Conservation (phyloP, 1,139 yeast species). For the Sugiyamaella neomexicana region DNA sequence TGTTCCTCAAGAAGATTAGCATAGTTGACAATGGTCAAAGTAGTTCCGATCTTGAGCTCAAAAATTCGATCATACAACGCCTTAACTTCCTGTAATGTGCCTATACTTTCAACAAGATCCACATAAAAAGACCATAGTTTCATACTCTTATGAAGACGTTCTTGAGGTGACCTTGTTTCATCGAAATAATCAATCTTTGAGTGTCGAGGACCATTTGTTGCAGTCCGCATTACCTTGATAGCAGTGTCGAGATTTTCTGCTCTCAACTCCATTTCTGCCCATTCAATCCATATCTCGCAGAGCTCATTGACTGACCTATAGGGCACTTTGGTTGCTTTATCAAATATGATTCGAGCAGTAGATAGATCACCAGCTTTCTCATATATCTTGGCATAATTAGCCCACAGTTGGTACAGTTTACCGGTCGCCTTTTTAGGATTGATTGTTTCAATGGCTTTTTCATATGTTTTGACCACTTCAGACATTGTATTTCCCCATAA, state of each 20-base stretch:
- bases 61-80: slow-evolving; percentile 61
- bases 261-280: slow-evolving; percentile 69
- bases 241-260: slow-evolving; percentile 55
- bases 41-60: slow-evolving; percentile 66
- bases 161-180: slow-evolving; percentile 54
- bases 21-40: slow-evolving; percentile 63
- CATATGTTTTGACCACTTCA: slow-evolving; percentile 57
- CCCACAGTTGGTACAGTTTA: slow-evolving; percentile 56
- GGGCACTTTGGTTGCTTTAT: slow-evolving; percentile 71
- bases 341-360: slow-evolving; percentile 63
- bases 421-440: slow-evolving; percentile 58
- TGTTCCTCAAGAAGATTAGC: slow-evolving; percentile 60
- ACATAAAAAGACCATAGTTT: slow-evolving; percentile 74
- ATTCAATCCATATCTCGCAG: slow-evolving; percentile 64
- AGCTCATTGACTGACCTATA: slow-evolving; percentile 63
- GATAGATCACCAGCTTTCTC: slow-evolving; percentile 47
- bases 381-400: slow-evolving; percentile 65
- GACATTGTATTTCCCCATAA: slow-evolving; percentile 45
- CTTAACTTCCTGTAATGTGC: slow-evolving; percentile 47
- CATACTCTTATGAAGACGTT: slow-evolving; percentile 58
- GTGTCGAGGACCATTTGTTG: slow-evolving; percentile 49
- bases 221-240: slow-evolving; percentile 51
- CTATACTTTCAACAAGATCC: slow-evolving; percentile 67
- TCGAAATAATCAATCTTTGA: slow-evolving; percentile 45
- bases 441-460: slow-evolving; percentile 65